These are phyloP conservation scores for Cinnamomum chago DNA, from an alignment of 164 flowering plant species.

Conservation along the genomic window DNA sequence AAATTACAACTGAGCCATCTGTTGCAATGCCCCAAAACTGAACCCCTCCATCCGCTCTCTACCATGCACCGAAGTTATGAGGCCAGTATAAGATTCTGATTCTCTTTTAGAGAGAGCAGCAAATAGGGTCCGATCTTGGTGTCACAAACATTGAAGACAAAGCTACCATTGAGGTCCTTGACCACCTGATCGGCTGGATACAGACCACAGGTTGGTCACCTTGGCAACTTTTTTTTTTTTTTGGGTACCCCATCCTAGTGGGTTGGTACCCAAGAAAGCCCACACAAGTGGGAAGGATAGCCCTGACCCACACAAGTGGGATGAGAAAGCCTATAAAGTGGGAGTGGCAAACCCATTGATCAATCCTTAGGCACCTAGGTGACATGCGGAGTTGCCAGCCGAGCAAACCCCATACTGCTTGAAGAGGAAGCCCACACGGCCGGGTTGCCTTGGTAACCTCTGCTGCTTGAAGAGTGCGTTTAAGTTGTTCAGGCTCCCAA, in stretches of 20 bases:
- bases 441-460: slow-evolving; percentile 58
- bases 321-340: too few species aligned
- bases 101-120: slow-evolving; percentile 18
- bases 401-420: too few species aligned
- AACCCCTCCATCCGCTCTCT: slow-evolving; percentile 10
- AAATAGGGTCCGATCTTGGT: slow-evolving; percentile 57
- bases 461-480: slow-evolving; percentile 58
- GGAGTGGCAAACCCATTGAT: slow-evolving; percentile 71
- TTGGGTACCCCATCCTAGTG: too few species aligned
- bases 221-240: too few species aligned
- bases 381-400: too few species aligned
- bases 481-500: slow-evolving; percentile 72
- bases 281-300: too few species aligned
- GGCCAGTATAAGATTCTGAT: too few species aligned
- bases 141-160: slow-evolving; percentile 78
- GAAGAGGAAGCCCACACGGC: slow-evolving; percentile 42
- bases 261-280: too few species aligned
- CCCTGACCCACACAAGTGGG: too few species aligned
- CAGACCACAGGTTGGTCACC: slow-evolving; percentile 63
- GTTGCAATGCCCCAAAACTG: slow-evolving; percentile 82
- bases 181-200: slow-evolving; percentile 94
- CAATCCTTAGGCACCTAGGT: slow-evolving; percentile 1
- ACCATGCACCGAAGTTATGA: background rate
- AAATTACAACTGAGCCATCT: slow-evolving; percentile 82
- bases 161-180: slow-evolving; percentile 82